A percentile compares a stretch with the other conserved stretches of the same genome.
These are phyloP conservation scores for Teratosphaeria gauchensis DNA, from an alignment of 2,329 filamentous ascomycete species.

Conservation along the genomic window DNA sequence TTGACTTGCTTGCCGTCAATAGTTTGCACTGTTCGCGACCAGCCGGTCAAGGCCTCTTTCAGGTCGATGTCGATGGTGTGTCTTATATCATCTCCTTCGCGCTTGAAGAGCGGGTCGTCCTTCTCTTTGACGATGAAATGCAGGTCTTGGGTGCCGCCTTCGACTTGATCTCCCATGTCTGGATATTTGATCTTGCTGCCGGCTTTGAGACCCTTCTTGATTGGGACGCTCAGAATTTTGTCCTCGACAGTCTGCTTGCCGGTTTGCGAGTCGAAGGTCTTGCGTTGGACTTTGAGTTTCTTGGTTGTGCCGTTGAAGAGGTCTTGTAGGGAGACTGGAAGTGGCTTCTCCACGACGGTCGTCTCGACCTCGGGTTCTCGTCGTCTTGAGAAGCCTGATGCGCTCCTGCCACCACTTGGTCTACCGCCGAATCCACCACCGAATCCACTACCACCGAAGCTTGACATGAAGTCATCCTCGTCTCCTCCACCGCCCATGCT, in stretches of 20 bases:
- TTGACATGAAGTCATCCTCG: conserved; percentile 48
- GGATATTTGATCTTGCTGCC: conserved; percentile 98
- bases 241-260: conserved; percentile 82
- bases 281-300: conserved; percentile 97
- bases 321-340: conserved; percentile 79
- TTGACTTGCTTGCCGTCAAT: conserved; percentile 83
- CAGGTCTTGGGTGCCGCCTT: conserved; percentile 88
- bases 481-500: conserved; percentile 37
- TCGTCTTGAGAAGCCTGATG: conserved; percentile 13
- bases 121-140: conserved; percentile 96
- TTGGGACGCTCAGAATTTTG: conserved; percentile 84
- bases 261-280: conserved; percentile 72
- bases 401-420: conserved; percentile 10
- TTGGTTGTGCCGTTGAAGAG: conserved; percentile 79
- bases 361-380: conserved; percentile 65
- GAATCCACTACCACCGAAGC: conserved; percentile 33
- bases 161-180: conserved; percentile 94
- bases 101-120: conserved; percentile 71
- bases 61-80: conserved; percentile 71
- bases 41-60: conserved; percentile 90
- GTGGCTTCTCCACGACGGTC: conserved; percentile 75
- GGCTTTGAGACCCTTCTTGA: conserved; percentile 91
- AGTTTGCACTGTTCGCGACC: conserved; percentile 81
- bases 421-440: conserved; percentile 31
- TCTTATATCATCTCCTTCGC: conserved; percentile 79